phyloP scores from a whole-genome alignment of 2,329 filamentous ascomycete species.

The Fusarium haematococcum region DNA sequence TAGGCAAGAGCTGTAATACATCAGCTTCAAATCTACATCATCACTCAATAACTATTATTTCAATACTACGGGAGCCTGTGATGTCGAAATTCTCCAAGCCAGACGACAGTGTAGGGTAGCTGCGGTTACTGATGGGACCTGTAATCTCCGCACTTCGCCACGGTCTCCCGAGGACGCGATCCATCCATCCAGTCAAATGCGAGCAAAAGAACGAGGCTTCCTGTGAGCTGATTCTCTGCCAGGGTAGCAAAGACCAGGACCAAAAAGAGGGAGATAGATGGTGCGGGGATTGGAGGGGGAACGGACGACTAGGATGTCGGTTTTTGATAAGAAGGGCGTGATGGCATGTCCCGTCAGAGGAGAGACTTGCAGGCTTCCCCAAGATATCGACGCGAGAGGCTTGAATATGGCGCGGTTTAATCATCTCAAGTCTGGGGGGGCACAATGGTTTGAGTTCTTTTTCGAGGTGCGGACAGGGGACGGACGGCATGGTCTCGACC shows the following conservation, averaged over 20 bases:
- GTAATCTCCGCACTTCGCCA: background rate
- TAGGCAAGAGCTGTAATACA: too few relatives aligned
- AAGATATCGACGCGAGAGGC: background rate
- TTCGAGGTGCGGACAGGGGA: background rate
- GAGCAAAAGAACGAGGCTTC: background rate
- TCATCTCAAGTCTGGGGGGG: background rate
- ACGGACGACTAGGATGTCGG: background rate
- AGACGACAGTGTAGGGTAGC: background rate
- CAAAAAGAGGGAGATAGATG: background rate
- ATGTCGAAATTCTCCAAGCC: background rate
- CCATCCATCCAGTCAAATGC: background rate
- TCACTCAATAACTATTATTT: background rate
- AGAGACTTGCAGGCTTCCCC: background rate
- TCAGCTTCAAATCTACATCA: background rate
- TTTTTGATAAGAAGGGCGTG: conserved; percentile 1
- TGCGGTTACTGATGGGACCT: background rate
- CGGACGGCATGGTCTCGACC: background rate
- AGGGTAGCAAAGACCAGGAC: background rate
- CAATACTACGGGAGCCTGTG: background rate
- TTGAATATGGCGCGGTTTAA: background rate
- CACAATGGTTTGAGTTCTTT: background rate
- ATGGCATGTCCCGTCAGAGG: background rate
- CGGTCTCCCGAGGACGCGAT: background rate
- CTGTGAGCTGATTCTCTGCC: background rate
- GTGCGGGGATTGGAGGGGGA: background rate